These are phyloP conservation scores for Apostasia shenzhenica DNA, from an alignment of 106 monocot species.

Conservation along the genomic window DNA sequence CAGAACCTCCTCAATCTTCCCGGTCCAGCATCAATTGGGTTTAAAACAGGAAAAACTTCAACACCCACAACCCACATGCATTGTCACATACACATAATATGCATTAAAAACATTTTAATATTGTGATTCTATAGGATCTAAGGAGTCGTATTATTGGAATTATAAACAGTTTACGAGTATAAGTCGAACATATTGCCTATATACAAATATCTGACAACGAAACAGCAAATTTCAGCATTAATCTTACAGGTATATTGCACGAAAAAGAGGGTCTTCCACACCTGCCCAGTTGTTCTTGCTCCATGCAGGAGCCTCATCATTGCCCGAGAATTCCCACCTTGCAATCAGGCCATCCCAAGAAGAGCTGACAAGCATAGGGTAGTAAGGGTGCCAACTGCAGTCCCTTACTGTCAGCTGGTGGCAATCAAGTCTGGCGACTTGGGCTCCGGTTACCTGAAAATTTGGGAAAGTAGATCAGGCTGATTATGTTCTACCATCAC, in stretches of 20 bases:
- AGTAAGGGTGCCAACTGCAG: slow-evolving; percentile 83
- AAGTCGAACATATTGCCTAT: too few species aligned
- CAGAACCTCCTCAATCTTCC: too few species aligned
- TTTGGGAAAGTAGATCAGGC: not conserved
- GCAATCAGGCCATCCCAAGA: slow-evolving; percentile 69
- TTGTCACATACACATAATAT: too few species aligned
- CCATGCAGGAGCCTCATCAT: slow-evolving; percentile 2
- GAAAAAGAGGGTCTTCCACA: not conserved
- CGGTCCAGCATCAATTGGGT: too few species aligned
- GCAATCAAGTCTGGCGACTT: slow-evolving; percentile 47
- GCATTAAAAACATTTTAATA: too few species aligned
- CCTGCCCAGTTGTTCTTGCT: not conserved
- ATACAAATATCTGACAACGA: too few species aligned
- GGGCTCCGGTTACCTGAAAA: slow-evolving; percentile 54
- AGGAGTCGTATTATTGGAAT: too few species aligned
- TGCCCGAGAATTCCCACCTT: slow-evolving; percentile 55
- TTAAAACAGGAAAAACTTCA: too few species aligned
- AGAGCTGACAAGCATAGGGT: slow-evolving; percentile 62
- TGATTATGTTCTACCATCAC: not conserved
- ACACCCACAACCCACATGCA: too few species aligned
- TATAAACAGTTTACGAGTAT: too few species aligned
- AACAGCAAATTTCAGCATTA: too few species aligned
- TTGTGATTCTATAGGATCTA: too few species aligned
- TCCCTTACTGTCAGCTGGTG: slow-evolving; percentile 59
- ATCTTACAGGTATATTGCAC: not conserved